Percentiles rank a stretch among this genome's conserved stretches.
These are phyloP conservation scores for Microcyclospora pomicola DNA, from an alignment of 2,329 filamentous ascomycete species.

Conservation along the genomic window DNA sequence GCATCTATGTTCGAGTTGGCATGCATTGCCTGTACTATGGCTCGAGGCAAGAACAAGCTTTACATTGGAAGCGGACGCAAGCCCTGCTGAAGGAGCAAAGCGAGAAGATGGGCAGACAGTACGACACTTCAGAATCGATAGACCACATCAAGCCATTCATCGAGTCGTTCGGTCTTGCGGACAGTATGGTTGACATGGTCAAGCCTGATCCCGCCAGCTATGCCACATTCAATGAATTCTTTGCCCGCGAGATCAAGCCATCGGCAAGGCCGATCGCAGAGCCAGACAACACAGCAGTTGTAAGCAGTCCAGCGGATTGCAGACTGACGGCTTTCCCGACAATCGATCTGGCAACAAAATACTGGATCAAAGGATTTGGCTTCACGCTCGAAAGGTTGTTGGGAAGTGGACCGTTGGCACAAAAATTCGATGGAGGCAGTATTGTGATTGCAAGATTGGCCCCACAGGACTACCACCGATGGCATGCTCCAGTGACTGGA, in stretches of 20 bases:
- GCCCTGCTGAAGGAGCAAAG: constrained; percentile 24
- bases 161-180: constrained; percentile 24
- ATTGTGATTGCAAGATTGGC: constrained; percentile 29
- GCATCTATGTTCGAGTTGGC: constrained; percentile 29
- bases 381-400: constrained; percentile 25
- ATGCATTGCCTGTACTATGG: constrained; percentile 34
- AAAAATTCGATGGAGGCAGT: constrained; percentile 23
- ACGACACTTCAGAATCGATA: constrained; percentile 24
- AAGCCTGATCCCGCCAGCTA: constrained; percentile 27
- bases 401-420: constrained; percentile 15
- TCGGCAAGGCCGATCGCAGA: constrained; percentile 26
- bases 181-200: constrained; percentile 21
- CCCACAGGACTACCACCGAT: constrained; percentile 30
- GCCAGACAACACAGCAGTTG: constrained; percentile 19
- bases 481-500: constrained; percentile 25
- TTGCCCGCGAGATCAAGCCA: constrained; percentile 25
- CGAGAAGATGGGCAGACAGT: constrained; percentile 28
- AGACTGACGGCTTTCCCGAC: constrained; percentile 26
- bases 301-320: constrained; percentile 27
- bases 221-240: constrained; percentile 31
- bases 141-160: constrained; percentile 30
- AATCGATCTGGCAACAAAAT: constrained; percentile 26
- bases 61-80: constrained; percentile 24
- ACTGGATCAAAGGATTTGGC: constrained; percentile 31
- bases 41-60: constrained; percentile 23